phyloP scores from a whole-genome alignment of 2,329 filamentous ascomycete genomes.

The Sarocladium brachiariae region DNA sequence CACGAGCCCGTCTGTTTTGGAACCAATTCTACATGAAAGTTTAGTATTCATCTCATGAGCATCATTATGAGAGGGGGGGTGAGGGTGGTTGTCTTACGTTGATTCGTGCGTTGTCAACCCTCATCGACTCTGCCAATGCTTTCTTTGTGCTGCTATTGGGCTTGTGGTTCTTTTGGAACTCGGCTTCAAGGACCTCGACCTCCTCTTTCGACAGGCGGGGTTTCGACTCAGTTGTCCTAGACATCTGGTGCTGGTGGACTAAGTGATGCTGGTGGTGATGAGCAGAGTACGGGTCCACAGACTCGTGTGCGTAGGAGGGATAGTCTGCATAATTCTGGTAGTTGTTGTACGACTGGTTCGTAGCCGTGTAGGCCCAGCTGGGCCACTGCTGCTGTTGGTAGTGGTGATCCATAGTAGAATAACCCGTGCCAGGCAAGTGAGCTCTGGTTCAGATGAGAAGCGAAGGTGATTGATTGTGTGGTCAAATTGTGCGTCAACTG shows the following conservation, averaged over 20 bases:
- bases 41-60: background rate
- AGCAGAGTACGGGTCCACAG: conserved; percentile 30
- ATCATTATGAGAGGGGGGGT: background rate
- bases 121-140: conserved; percentile 53
- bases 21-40: conserved; percentile 53
- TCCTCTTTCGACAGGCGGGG: conserved; percentile 51
- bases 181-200: conserved; percentile 51
- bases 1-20: conserved; percentile 58
- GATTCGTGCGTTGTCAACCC: conserved; percentile 56
- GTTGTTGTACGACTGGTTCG: conserved; percentile 21
- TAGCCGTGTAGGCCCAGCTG: conserved; percentile 25
- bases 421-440: background rate
- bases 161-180: conserved; percentile 59
- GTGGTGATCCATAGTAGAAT: conserved; percentile 14
- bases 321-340: conserved; percentile 27
- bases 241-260: conserved; percentile 30
- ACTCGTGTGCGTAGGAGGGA: conserved; percentile 29
- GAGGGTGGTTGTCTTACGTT: conserved; percentile 45
- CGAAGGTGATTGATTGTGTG: background rate
- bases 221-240: conserved; percentile 40
- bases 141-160: conserved; percentile 57
- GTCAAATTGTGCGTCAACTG: no score
- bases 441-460: background rate
- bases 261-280: conserved; percentile 24
- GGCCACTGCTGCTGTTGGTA: conserved; percentile 30